Evolutionary conservation across 2,329 filamentous ascomycete genomes (phyloP), one percentile per base, ranked within the genome.

Genomic region (Penicillium psychrosexuale): DNA sequence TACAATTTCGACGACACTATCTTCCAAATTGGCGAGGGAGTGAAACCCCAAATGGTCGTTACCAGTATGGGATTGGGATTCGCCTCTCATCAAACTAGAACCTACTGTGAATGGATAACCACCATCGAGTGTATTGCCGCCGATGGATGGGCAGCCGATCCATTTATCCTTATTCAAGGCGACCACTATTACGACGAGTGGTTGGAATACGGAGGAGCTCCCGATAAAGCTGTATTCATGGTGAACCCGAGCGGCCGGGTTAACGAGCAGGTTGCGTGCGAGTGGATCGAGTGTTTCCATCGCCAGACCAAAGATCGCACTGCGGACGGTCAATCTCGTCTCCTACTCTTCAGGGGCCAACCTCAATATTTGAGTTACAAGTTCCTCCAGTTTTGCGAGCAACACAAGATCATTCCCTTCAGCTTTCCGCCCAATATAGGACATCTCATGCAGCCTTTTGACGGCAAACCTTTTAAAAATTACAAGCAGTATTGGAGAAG

Each of bases 51-150:
- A 9, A 9, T 7, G 24, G 15, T 43, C 40, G 3, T 43, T 28
- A 28, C 37, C 7, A 13, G 17, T 2, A 8, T 12, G 19, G 37
- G 22, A 24, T 24, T 5, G 22, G 22, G 3, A 5, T 8, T 3
- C 19, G 11, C 3, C 19, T 17, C 37, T 22, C 4, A 9, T 7
- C 13, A 19, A 19, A 53, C 19, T 22, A 39, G 37, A 39, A 39
- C 37, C 27, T 43, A 47, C 12, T 37, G 34, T 42, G 51, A 53
- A 47, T 53, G 44, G 36, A 33, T 47, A 24, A 47, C 34, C 43
- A 46, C 50, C 1, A 28, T 52, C n/a, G 50, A 52, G 31, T 52
- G 42, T 39, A 24, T 52, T 19, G 42, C 50, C 31, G 42, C 50
- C 13, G 34, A 52, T 17, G 50, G 50, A 5, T 52, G 40, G 50